Conservation (phyloP, 257 asterid genomes). For the Scutellaria minor region DNA sequence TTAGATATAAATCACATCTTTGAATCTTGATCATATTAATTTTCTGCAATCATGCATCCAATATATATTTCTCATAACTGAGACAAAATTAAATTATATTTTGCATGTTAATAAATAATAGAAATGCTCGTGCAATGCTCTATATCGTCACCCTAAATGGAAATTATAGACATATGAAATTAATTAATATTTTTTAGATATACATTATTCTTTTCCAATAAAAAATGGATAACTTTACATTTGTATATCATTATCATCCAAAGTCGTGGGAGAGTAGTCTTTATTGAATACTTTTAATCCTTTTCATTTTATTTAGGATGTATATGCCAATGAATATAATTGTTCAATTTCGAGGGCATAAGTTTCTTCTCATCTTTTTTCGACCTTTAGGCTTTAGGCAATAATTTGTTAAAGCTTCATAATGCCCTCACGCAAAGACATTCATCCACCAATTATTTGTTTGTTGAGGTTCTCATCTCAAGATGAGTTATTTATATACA, state of each 20-base stretch:
- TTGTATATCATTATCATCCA: not conserved
- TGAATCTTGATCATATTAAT: no score
- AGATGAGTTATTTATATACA: not conserved
- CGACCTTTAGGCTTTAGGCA: slow-evolving; percentile 1
- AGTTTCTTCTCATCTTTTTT: not conserved
- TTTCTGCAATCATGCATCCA: not conserved
- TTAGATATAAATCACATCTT: no score
- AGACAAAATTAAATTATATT: not conserved
- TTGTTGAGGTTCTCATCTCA: not conserved
- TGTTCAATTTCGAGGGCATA: not conserved
- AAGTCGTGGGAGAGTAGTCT: not conserved
- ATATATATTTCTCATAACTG: not conserved
- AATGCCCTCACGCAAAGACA: slow-evolving; percentile 25
- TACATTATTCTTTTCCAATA: not conserved
- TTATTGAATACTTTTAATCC: slow-evolving; percentile 35
- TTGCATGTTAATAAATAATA: no score
- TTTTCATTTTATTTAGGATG: slow-evolving; percentile 17
- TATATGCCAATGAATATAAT: slow-evolving; percentile 7
- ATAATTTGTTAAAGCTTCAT: not conserved
- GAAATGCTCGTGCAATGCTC: no score
- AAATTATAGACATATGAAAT: no score
- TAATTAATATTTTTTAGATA: not conserved
- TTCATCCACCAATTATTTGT: not conserved
- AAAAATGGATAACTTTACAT: not conserved
- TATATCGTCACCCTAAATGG: no score